phyloP scores from a whole-genome alignment of 208 protist genomes.

The Novymonas esmeraldas region DNA sequence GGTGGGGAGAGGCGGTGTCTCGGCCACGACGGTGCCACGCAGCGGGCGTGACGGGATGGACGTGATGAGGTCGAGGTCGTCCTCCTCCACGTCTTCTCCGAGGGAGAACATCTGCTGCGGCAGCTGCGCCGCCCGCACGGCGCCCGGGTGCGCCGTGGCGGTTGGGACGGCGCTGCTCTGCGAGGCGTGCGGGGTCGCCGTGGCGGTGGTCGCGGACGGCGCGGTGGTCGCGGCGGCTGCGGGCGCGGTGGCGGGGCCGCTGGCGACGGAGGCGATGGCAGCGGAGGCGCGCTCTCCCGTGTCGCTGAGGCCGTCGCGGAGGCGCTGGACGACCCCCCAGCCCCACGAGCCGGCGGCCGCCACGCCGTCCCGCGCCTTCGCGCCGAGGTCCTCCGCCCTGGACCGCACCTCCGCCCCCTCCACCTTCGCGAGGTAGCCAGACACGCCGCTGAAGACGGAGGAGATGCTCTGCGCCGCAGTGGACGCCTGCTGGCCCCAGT shows the following conservation, averaged over 20 bases:
- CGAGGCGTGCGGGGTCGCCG: no score
- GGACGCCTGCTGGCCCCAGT: slow-evolving; percentile 23
- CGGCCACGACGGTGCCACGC: slow-evolving; percentile 17
- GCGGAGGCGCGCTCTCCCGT: slow-evolving; percentile 26
- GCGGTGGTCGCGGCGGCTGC: background rate
- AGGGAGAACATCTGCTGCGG: slow-evolving; percentile 52
- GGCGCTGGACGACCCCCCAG: slow-evolving; percentile 48
- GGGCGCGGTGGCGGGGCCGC: background rate
- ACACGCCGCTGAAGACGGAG: slow-evolving; percentile 34
- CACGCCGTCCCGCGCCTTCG: slow-evolving; percentile 54
- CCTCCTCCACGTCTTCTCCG: slow-evolving; percentile 55
- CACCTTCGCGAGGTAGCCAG: slow-evolving; percentile 21
- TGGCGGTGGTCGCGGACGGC: background rate
- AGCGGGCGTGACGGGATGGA: slow-evolving; percentile 33
- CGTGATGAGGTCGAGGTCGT: slow-evolving; percentile 81
- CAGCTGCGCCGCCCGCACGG: background rate
- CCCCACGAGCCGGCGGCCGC: slow-evolving; percentile 71
- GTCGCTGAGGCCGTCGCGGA: slow-evolving; percentile 52
- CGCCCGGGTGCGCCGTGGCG: background rate
- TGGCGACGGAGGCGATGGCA: slow-evolving; percentile 2
- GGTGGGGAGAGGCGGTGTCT: background rate
- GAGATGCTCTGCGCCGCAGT: slow-evolving; percentile 21
- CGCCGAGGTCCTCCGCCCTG: slow-evolving; percentile 51
- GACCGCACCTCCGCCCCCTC: slow-evolving; percentile 44
- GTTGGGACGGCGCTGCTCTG: no score